Conservation (phyloP, 306 rosid genomes). For the Biancaea sappan region DNA sequence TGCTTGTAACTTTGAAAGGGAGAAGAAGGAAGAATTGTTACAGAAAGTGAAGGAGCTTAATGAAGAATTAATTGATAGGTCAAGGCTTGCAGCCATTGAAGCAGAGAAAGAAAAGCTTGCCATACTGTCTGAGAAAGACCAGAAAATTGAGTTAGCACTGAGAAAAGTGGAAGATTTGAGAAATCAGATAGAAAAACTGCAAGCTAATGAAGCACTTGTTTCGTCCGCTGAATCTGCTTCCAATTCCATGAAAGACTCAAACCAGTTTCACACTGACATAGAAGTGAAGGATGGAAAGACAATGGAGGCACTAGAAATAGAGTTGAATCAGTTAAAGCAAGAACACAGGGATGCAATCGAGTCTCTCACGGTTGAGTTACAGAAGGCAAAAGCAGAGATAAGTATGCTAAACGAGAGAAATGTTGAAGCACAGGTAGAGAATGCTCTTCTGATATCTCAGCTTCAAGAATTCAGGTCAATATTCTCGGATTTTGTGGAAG, state of each 20-base stretch:
- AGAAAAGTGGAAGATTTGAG: constrained; percentile 43
- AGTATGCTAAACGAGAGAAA: constrained; percentile 44
- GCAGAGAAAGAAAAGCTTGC: constrained; percentile 49
- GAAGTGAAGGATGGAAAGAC: too few species aligned
- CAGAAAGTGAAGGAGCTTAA: constrained; percentile 56
- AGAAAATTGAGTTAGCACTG: constrained; percentile 47
- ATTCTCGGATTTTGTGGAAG: constrained; percentile 31
- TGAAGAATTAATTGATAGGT: constrained; percentile 41
- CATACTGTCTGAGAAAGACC: constrained; percentile 49
- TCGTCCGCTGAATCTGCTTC: constrained; percentile 34
- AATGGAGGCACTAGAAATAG: constrained; percentile 48
- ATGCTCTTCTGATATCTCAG: constrained; percentile 61
- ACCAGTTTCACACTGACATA: constrained; percentile 40
- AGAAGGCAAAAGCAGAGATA: constrained; percentile 44
- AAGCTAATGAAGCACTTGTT: constrained; percentile 28
- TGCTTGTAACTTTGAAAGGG: constrained; percentile 44
- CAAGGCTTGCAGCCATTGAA: constrained; percentile 42
- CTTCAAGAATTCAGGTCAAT: constrained; percentile 48
- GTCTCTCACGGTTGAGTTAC: constrained; percentile 46
- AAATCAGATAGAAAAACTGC: constrained; percentile 38
- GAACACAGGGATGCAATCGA: constrained; percentile 43
- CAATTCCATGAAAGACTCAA: constrained; percentile 20
- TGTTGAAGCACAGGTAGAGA: constrained; percentile 50
- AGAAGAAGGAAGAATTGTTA: constrained; percentile 45
- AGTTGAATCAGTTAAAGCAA: constrained; percentile 42